Percentiles rank a stretch among this genome's conserved stretches.
Evolutionary conservation across 371 early-diverging fungal species (phyloP).

Genomic region (Mycotypha africana): DNA sequence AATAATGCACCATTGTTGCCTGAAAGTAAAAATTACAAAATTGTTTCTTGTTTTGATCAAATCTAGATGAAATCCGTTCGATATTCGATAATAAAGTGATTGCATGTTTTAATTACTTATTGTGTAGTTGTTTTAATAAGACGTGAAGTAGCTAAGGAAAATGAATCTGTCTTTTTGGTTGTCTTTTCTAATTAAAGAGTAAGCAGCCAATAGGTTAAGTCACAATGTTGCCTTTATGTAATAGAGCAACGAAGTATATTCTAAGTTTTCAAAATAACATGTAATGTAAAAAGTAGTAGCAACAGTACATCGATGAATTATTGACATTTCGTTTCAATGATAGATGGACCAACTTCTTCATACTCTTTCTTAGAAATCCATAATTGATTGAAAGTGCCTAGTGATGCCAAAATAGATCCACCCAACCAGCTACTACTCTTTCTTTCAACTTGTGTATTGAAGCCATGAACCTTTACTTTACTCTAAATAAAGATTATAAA

Average conservation of each 20-base stretch:
- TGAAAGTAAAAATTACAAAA: constrained; percentile 26
- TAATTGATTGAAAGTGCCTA: constrained; percentile 95
- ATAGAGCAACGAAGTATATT: no score
- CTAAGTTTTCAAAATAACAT: no score
- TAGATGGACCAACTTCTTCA: constrained; percentile 79
- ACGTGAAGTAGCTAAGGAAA: no score
- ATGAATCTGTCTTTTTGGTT: no score
- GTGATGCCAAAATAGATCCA: constrained; percentile 91
- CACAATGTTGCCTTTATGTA: no score
- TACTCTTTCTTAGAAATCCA: constrained; percentile 96
- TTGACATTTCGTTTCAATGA: constrained; percentile 85
- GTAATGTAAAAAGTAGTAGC: not conserved
- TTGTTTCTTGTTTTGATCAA: constrained; percentile 37
- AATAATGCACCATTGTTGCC: constrained; percentile 65
- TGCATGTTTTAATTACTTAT: no score
- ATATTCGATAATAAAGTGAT: no score
- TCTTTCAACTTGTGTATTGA: constrained; percentile 76
- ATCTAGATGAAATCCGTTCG: constrained; percentile 13
- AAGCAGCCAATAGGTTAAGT: no score
- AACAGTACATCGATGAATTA: constrained; percentile 17
- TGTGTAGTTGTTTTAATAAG: no score
- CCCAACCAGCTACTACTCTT: constrained; percentile 94
- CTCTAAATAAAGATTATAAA: constrained; percentile 32
- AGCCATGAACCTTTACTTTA: constrained; percentile 77
- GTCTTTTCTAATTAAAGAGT: no score